Base-by-base conservation (phyloP, 2,329 filamentous ascomycete genomes). In the Colletotrichum lini region DNA sequence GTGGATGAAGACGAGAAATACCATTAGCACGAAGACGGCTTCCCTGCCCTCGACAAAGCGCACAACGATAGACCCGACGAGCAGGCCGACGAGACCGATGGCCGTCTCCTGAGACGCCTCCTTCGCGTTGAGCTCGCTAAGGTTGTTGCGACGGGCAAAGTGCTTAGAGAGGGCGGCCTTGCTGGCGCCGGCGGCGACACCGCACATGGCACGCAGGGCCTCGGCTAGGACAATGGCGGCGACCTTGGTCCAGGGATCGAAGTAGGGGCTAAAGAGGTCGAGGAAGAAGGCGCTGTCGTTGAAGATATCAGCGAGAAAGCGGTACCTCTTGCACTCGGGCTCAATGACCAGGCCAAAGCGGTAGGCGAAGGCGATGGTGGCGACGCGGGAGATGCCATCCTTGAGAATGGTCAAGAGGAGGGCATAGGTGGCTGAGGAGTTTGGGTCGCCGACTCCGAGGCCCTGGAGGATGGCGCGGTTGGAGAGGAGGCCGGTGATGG, bases 81-180 rank as follows among this genome's bases (percentile, higher is more conserved):
- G 86, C 89, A 98, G 95, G 2, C 96, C 96, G 44, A 98, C 73
- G 35, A 98, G 86, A 2, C 94, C 96, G 67, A 99, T 94, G 23
- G 98, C 91, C 0, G 96, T 98, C 82, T 98, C 96, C 83, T 98
- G 96, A 74, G 94, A 97, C 15, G 95, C 95, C 79, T 98, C 96
- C 88, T 98, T 91, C 67, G 96, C 95, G 82, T 98, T 98, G 67
- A 99, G 86, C 80, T 98, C 96, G 2, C 94, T 96, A 54, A 98
- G 83, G 80, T 98, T 98, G 47, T 94, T 94, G 78, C 91, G 91
- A 75, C 87, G 90, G 10, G 96, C 95, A 84, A 99, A 98, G 82
- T 99, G 96, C 13, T 94, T 93, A 78, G 94, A 96, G 75, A 99
- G 83, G 72, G 93, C 95, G 2, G 96, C 96, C 81, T 98, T 98